phyloP scores from a whole-genome alignment of 306 rosid species.

The Spatholobus suberectus region DNA sequence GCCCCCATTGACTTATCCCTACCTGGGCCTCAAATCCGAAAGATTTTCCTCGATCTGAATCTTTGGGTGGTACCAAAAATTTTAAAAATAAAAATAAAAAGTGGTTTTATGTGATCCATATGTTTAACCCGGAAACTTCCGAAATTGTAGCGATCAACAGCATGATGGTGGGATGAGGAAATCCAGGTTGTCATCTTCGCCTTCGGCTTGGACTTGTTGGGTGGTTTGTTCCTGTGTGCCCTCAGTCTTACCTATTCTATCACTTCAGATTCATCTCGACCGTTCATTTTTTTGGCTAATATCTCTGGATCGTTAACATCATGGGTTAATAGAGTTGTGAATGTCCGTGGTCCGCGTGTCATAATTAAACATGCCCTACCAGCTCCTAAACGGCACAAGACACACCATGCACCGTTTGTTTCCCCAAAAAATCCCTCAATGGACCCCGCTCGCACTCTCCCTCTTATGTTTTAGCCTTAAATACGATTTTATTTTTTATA shows the following conservation, averaged over 20 bases:
- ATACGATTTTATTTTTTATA: too few species aligned
- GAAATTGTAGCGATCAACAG: conserved; percentile 18
- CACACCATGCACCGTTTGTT: neutral
- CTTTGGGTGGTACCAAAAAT: conserved; percentile 47
- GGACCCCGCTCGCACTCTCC: neutral
- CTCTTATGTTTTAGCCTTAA: too few species aligned
- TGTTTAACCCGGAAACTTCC: conserved; percentile 42
- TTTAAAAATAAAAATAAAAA: neutral
- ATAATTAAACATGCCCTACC: neutral
- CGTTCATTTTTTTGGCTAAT: neutral
- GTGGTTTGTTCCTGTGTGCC: neutral
- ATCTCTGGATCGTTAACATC: neutral
- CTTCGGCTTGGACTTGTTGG: conserved; percentile 8
- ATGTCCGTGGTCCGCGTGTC: neutral
- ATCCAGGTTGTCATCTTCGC: conserved; percentile 53
- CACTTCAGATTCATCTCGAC: neutral
- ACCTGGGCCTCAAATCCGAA: conserved; percentile 38
- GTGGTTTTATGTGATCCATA: conserved; percentile 40
- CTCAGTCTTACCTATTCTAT: neutral
- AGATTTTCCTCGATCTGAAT: conserved; percentile 26
- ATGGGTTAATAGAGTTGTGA: neutral
- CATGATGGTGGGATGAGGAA: conserved; percentile 18
- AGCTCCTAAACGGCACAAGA: neutral
- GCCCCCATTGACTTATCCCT: conserved; percentile 57
- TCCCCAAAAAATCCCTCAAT: neutral